Base-by-base conservation (phyloP, 495 filamentous ascomycete species). In the Aspergillus diversus region DNA sequence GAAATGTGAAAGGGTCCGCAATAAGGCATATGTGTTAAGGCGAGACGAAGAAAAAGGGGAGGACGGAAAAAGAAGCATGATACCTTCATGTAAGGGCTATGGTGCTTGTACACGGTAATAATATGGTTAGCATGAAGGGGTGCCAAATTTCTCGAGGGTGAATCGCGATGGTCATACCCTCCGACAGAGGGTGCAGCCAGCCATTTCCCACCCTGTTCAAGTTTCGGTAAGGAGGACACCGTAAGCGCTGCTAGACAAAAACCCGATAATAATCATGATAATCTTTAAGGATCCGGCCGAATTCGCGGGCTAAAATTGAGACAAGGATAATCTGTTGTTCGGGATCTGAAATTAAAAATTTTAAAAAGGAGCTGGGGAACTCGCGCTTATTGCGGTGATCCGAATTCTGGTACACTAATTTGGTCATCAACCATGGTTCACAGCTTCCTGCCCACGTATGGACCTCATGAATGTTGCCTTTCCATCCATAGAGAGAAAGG, bases 351-450 rank as follows among this genome's bases (percentile, higher is more conserved):
- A 27, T 9, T 21, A 50, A 16, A 43, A 43, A 43, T 9, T 12
- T 12, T 12, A 43, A 43, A 43, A 50, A 17, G 4, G 46, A 21
- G 17, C 46, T 12, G 43, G 57, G 5, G 53, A 15, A 11, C 39
- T 13, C 35, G 59, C 32, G 51, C 37, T 48, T 55, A 55, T 49
- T 50, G 59, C 59, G 59, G 59, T 55, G 52, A 50, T 46, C 42
- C 63, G 35, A 70, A 49, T 5, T 55, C 27, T 65, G 68, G 68
- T 63, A 67, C 68, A 56, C 65, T 70, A 70, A 49, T 27, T 46
- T 50, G 39, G 31, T 48, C 33, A 15, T 50, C 59, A 67, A 66
- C 63, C 65, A 64, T 70, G 65, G 65, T 67, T 61, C 60, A 37
- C 47, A 17, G 46, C 21, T 48, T 31, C 5, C 55, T 39, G 46